Base-by-base conservation (phyloP, 495 filamentous ascomycete genomes). In the Talaromyces trachyspermus region DNA sequence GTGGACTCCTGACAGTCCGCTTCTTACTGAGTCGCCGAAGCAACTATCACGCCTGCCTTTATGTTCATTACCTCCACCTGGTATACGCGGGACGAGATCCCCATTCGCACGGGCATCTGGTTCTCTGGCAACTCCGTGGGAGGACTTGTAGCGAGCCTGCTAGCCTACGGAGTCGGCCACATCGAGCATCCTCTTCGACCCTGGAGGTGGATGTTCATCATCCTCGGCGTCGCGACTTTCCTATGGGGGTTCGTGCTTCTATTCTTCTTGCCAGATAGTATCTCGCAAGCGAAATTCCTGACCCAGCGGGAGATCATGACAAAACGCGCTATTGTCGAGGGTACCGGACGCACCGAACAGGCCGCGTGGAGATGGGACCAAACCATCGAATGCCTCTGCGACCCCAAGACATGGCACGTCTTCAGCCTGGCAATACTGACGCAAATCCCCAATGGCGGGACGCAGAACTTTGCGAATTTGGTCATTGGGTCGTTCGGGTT, bases 381-480 rank as follows among this genome's bases (percentile, higher is more conserved):
- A 36, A 65, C 68, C 22, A 53, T 61, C 9, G 74, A 79, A 48
- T 73, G 74, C 26, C 56, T 80, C 0, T 43, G 67, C 3, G 83
- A 81, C 50, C 77, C 76, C 0, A 76, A 76, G 48, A 73, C 78
- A 7, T 83, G 77, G 71, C 69, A 82, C 2, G 68, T 85, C 12
- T 77, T 78, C 32, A 57, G 76, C 2, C 71, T 84, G 45, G 79
- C 77, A 49, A 66, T 77, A 0, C 73, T 78, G 5, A 65, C 64
- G 0, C 40, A 71, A 40, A 69, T 71, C 12, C 65, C 67, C 3
- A 69, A 69, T 32, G 70, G 71, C 5, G 69, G 67, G 6, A 65
- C 70, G 0, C 64, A 66, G 51, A 72, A 70, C 27, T 75, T 75
- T 40, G 58, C 59, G 8, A 70, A 67, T 45, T 61, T 72, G 1